phyloP scores from a whole-genome alignment of 495 filamentous ascomycete genomes.

The Elasticomyces elasticus region DNA sequence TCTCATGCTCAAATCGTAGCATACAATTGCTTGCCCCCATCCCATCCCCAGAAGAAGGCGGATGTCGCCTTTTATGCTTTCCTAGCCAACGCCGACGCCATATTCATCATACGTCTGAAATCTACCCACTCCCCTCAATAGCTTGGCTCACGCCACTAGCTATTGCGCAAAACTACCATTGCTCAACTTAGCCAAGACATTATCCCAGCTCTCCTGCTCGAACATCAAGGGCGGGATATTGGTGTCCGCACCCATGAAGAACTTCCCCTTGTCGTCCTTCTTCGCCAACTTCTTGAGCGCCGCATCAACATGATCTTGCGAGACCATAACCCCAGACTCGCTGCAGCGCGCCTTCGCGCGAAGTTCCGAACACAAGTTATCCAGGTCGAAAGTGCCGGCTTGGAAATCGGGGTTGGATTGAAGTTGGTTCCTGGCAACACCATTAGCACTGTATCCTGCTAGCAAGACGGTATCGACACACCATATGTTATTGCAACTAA shows the following conservation, averaged over 20 bases:
- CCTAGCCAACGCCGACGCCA: neutral
- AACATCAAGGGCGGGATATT: constrained; percentile 14
- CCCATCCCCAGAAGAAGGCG: neutral
- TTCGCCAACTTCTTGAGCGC: constrained; percentile 25
- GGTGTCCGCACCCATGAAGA: neutral
- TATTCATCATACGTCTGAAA: neutral
- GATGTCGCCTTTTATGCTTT: neutral
- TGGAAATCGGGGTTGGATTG: constrained; percentile 78
- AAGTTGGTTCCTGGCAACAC: constrained; percentile 69
- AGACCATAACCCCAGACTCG: constrained; percentile 82
- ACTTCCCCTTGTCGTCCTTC: constrained; percentile 12
- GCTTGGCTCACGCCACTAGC: neutral
- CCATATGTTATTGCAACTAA: constrained; percentile 90
- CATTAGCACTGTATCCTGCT: constrained; percentile 14
- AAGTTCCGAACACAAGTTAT: constrained; percentile 85
- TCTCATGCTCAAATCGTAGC: neutral
- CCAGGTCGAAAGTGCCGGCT: constrained; percentile 82
- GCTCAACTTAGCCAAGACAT: constrained; percentile 9
- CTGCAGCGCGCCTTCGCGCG: constrained; percentile 94
- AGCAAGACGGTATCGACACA: constrained; percentile 39
- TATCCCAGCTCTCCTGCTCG: constrained; percentile 21
- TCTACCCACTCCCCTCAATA: neutral
- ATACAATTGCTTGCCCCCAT: neutral
- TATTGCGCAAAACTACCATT: neutral
- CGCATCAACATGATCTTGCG: constrained; percentile 72